These are phyloP conservation scores for Cymbidium sinense DNA, from an alignment of 106 monocot species.

Conservation along the genomic window DNA sequence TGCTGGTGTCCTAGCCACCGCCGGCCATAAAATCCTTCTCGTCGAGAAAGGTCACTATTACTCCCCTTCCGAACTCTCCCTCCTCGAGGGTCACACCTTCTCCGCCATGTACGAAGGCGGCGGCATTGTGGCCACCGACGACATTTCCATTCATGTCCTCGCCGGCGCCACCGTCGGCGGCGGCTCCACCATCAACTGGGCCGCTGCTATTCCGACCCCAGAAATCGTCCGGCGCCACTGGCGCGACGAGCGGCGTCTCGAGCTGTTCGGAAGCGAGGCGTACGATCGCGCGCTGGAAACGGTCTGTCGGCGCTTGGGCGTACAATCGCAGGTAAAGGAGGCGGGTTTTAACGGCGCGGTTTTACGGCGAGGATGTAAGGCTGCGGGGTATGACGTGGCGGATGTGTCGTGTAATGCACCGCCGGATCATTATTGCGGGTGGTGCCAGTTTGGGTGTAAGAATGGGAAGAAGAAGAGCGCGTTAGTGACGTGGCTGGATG, in stretches of 20 bases:
- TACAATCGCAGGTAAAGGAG: slow-evolving; percentile 20
- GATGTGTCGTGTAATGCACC: slow-evolving; percentile 39
- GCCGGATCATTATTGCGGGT: slow-evolving; percentile 58
- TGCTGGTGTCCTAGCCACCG: slow-evolving; percentile 29
- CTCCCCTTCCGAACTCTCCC: slow-evolving; percentile 19
- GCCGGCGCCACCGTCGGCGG: slow-evolving; percentile 58
- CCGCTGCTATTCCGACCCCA: slow-evolving; percentile 52
- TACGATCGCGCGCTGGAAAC: slow-evolving; percentile 44
- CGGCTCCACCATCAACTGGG: slow-evolving; percentile 67
- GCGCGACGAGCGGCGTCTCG: slow-evolving; percentile 24
- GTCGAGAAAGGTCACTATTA: slow-evolving; percentile 33
- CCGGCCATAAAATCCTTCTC: slow-evolving; percentile 40
- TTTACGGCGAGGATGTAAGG: slow-evolving; percentile 34
- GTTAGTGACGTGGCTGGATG: slow-evolving; percentile 53
- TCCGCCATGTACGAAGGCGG: slow-evolving; percentile 37
- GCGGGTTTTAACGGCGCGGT: slow-evolving; percentile 44
- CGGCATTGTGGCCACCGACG: slow-evolving; percentile 27
- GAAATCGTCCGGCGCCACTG: slow-evolving; percentile 27
- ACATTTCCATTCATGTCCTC: slow-evolving; percentile 27
- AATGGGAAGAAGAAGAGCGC: slow-evolving; percentile 41
- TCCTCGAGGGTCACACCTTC: slow-evolving; percentile 31
- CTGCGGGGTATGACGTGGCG: slow-evolving; percentile 35
- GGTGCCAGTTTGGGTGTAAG: slow-evolving; percentile 58
- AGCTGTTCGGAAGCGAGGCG: slow-evolving; percentile 37
- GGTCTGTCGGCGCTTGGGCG: slow-evolving; percentile 47